Evolutionary conservation across 768 basidiomycete species (phyloP), one percentile per base, ranked within the genome.

Genomic region (Serendipita vermifera): DNA sequence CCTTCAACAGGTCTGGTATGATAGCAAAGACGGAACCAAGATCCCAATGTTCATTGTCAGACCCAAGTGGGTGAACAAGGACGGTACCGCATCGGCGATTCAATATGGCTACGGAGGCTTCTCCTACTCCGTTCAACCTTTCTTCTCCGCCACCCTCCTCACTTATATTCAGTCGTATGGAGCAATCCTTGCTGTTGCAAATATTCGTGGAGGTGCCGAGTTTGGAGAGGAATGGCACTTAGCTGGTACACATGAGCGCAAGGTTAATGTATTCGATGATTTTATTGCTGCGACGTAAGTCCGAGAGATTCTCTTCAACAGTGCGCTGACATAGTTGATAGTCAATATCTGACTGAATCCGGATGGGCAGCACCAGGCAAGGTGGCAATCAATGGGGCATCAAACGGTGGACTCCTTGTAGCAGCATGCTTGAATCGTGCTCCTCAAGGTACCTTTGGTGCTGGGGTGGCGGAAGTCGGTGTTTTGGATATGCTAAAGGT

Each of bases 91-190:
- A 0, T 79, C 87, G 14, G 82, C 78, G 0, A 71, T 88, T 27
- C 85, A 87, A 65, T 90, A 87, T 57, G 87, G 85, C 32, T 89
- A 88, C 61, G 88, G 87, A n/a, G 88, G 87, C 7, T 89, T 88
- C 65, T 77, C 73, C 54, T 76, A 83, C 38, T 77, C 83, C 17
- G 76, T 88, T 59, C 73, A 76, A 57, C 87, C 87, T 6, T 79
- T 77, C 65, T 90, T 88, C 71, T 83, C 77, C 58, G 70, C 84
- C 5, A 69, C 78, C 3, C 77, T 85, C 54, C 73, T 91, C 38
- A 87, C 85, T 0, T 84, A 85, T 68, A 69, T 87, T 57, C 77
- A 85, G 67, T 73, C 72, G 36, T 90, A 85, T 62, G 77, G 82
- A 6, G 82, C 77, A 5, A 68, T 87, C 29, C 73, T 81, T 29